phyloP scores from a whole-genome alignment of 2,329 filamentous ascomycete species.

The Penicillium expansum region DNA sequence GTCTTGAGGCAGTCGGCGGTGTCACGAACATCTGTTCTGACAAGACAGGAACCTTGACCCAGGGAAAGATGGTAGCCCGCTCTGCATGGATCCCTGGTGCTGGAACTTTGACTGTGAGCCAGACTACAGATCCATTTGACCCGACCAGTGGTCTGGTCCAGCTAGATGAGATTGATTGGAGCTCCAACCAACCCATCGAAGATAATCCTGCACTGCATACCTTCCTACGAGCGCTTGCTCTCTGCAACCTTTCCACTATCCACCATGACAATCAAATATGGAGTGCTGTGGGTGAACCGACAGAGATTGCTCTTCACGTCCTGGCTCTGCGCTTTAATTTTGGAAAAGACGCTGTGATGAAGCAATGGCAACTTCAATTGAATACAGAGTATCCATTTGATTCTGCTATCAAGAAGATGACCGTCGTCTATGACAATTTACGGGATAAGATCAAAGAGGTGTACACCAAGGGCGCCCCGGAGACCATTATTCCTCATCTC shows the following conservation, averaged over 20 bases:
- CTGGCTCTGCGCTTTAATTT: conserved; percentile 61
- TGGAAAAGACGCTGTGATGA: conserved; percentile 47
- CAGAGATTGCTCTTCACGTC: conserved; percentile 66
- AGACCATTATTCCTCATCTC: conserved; percentile 50
- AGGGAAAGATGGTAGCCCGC: conserved; percentile 60
- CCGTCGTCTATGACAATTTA: conserved; percentile 54
- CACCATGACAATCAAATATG: conserved; percentile 46
- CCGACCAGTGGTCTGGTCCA: conserved; percentile 52
- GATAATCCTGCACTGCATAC: conserved; percentile 43
- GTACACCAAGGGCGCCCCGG: conserved; percentile 63
- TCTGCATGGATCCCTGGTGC: conserved; percentile 56
- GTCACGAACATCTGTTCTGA: conserved; percentile 59
- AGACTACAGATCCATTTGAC: conserved; percentile 54
- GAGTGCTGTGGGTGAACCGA: conserved; percentile 62
- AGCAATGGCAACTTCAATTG: conserved; percentile 16
- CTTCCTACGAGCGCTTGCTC: conserved; percentile 54
- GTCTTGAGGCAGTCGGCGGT: conserved; percentile 56
- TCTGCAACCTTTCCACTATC: conserved; percentile 55
- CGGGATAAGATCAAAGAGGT: conserved; percentile 37
- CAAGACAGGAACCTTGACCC: conserved; percentile 56
- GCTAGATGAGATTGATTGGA: conserved; percentile 35
- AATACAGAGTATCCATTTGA: conserved; percentile 63
- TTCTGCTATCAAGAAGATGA: conserved; percentile 65
- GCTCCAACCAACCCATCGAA: conserved; percentile 23
- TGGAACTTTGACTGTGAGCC: conserved; percentile 53